These are phyloP conservation scores for Mycena venus DNA, from an alignment of 768 basidiomycete species.

Conservation along the genomic window DNA sequence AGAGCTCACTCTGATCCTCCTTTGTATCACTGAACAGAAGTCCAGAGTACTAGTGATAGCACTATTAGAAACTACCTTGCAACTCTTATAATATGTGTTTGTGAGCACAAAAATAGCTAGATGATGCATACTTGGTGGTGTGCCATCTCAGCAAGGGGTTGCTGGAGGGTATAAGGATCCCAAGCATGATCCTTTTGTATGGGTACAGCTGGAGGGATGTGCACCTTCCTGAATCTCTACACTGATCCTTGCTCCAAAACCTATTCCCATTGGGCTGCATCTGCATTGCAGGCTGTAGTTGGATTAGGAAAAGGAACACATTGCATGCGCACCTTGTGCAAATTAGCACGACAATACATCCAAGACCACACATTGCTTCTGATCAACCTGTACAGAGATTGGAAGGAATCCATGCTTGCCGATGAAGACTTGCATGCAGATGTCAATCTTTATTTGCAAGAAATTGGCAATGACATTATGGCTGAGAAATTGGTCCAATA, in stretches of 20 bases:
- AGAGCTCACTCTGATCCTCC: no score
- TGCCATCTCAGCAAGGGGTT: no score
- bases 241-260: background rate
- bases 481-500: background rate
- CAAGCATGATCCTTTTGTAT: background rate
- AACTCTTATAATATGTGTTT: no score
- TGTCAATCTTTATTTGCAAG: constrained; percentile 34
- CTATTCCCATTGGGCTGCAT: background rate
- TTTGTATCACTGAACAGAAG: no score
- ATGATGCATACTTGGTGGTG: no score
- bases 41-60: no score
- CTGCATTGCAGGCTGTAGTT: background rate
- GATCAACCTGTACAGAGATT: constrained; percentile 23
- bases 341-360: background rate
- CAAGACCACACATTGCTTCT: constrained; percentile 3
- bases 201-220: background rate
- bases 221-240: background rate
- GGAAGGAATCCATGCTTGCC: constrained; percentile 23
- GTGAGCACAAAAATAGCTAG: no score
- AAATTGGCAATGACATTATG: background rate
- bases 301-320: background rate
- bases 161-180: constrained; percentile 12
- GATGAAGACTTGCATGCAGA: constrained; percentile 33
- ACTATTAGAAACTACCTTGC: no score
- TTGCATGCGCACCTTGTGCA: background rate